Conservation (phyloP, 2,329 filamentous ascomycete species). For the Pyrenophora graminea region DNA sequence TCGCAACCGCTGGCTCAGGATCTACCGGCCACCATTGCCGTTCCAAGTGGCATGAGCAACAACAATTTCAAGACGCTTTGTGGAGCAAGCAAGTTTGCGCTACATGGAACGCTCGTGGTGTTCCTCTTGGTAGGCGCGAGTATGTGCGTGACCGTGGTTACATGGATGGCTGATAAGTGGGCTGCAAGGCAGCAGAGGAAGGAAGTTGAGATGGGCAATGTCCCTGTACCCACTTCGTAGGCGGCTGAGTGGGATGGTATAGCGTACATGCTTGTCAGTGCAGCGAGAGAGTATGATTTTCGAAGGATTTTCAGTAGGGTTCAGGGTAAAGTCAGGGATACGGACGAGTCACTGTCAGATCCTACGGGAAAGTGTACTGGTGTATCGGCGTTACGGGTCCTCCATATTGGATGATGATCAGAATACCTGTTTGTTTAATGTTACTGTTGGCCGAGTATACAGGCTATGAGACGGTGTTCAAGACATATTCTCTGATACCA, state of each 20-base stretch:
- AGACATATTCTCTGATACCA: not conserved
- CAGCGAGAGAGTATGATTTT: no score
- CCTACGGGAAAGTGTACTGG: conserved; percentile 9
- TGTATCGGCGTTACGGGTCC: conserved; percentile 10
- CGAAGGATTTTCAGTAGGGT: not conserved
- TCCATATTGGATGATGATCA: not conserved
- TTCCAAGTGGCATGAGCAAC: conserved; percentile 40
- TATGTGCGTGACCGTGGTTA: conserved; percentile 39
- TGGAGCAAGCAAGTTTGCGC: conserved; percentile 51
- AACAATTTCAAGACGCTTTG: conserved; percentile 47
- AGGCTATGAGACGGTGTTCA: not conserved
- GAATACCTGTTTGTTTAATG: conserved; percentile 4
- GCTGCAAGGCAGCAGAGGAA: conserved; percentile 38
- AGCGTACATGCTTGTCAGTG: no score
- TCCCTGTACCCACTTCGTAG: conserved; percentile 7
- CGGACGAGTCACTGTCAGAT: not conserved
- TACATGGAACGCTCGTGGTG: conserved; percentile 49
- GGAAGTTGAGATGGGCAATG: conserved; percentile 33
- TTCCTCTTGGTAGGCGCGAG: conserved; percentile 46
- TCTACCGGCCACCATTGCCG: conserved; percentile 26
- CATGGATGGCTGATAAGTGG: conserved; percentile 47
- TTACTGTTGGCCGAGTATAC: conserved; percentile 4
- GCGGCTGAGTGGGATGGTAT: not conserved
- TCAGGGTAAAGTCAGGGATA: not conserved
- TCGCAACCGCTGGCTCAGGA: conserved; percentile 17